Evolutionary conservation across 2,329 filamentous ascomycete genomes (phyloP).

Genomic region (Penicillium brasilianum): DNA sequence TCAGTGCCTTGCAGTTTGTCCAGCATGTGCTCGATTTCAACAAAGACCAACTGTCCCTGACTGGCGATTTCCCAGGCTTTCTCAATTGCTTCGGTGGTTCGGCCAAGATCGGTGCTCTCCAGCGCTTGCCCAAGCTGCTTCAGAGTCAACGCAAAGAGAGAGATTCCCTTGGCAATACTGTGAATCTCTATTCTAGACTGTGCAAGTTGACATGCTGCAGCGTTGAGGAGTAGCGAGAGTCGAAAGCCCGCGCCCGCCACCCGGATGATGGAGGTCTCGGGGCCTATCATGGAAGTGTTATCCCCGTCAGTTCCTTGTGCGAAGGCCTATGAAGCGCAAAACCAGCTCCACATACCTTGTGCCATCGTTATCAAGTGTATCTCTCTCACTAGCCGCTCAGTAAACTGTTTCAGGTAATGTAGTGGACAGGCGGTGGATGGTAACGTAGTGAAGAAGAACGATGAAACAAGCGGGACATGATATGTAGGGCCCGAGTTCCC

Average conservation of each 20-base stretch:
- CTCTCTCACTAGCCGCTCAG: slow-evolving; percentile 1
- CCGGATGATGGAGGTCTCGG: slow-evolving; percentile 29
- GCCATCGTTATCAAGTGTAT: slow-evolving; percentile 18
- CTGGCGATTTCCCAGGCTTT: slow-evolving; percentile 46
- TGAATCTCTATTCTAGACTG: slow-evolving; percentile 48
- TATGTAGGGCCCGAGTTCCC: background rate
- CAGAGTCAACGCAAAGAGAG: slow-evolving; percentile 47
- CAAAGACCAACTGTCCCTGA: slow-evolving; percentile 47
- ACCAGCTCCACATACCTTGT: slow-evolving; percentile 19
- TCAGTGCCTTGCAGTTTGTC: slow-evolving; percentile 40
- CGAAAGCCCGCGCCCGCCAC: slow-evolving; percentile 44
- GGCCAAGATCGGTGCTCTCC: slow-evolving; percentile 37
- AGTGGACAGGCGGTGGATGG: background rate
- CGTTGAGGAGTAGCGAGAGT: slow-evolving; percentile 49
- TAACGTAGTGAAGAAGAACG: background rate
- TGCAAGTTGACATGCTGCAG: slow-evolving; percentile 48
- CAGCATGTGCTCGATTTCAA: slow-evolving; percentile 51
- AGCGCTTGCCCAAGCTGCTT: slow-evolving; percentile 46
- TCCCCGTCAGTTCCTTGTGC: slow-evolving; percentile 4
- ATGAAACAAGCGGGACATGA: background rate
- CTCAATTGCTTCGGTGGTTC: slow-evolving; percentile 40
- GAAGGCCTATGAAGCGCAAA: background rate
- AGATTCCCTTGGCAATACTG: slow-evolving; percentile 49
- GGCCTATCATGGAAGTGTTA: slow-evolving; percentile 11
- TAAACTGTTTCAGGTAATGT: slow-evolving; percentile 2